Base-by-base conservation (phyloP, 768 basidiomycete genomes). In the Serendipita sp. region DNA sequence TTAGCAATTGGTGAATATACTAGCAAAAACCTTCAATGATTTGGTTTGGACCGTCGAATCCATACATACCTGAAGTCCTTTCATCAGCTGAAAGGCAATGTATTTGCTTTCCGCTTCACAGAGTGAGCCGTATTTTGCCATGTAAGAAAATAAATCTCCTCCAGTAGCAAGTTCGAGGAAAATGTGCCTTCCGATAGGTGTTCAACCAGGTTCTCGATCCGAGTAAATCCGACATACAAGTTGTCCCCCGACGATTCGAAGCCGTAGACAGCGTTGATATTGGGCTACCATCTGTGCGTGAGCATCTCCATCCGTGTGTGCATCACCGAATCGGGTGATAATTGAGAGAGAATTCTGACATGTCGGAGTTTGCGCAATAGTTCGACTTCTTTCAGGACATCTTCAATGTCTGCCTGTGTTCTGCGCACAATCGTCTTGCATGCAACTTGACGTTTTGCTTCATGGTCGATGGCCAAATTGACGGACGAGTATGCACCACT, bases 101-200 rank as follows among this genome's bases (percentile, higher is more conserved):
- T 88, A 91, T 72, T 90, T 89, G 4, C 84, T 82, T 71, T 91
- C 89, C 16, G 86, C 84, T 74, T 90, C 86, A 65, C 82, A 82
- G 17, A 91, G 75, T 62, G 76, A 79, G 63, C 72, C 69, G 26
- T 74, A 74, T 62, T 77, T 82, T 16, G 81, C 82, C 66, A 91
- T 85, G 71, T 90, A 90, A 2, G 86, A 87, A 71, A 90, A 90
- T n/a, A 91, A 78, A 68, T 91, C 89, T 24, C 88, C 89, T 9
- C 89, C 88, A 0, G 88, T 90, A 67, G 86, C 90, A 5, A 91
- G 76, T 71, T 91, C 85, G 34, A 91, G 81, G 72, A 91, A 90
- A 44, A 91, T 87, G 70, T 90, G 85, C 30, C 85, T 87, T 61
- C n/a, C n/a, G n/a, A n/a, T n/a, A n/a, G n/a, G n/a, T n/a, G n/a